Evolutionary conservation across 805 yeast genomes (phyloP).

Genomic region (Saccharomycopsis synnaedendra): DNA sequence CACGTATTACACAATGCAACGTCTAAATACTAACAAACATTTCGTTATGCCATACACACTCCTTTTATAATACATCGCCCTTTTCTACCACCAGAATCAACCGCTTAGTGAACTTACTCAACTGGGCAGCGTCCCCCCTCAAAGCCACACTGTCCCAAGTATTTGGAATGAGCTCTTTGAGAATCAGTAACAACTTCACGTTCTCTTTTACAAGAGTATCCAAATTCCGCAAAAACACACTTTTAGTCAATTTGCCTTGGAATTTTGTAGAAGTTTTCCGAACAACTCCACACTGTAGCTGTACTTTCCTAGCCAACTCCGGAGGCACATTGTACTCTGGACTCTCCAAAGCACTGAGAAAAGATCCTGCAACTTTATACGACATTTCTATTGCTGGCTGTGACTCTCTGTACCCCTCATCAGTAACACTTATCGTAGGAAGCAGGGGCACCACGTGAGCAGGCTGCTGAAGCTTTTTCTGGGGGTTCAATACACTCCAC

Average conservation of each 20-base stretch:
- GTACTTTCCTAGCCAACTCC: neutral
- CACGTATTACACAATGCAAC: no score
- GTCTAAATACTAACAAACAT: no score
- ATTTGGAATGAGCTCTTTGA: neutral
- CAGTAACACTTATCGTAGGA: no score
- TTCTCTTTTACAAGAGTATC: neutral
- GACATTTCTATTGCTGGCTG: neutral
- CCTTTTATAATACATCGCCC: no score
- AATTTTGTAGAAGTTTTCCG: no score
- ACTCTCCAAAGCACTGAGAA: neutral
- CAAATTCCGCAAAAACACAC: no score
- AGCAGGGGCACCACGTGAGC: neutral
- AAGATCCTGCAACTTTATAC: neutral
- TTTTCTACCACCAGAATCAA: neutral
- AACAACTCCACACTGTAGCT: neutral
- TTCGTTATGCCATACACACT: no score
- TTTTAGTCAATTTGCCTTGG: no score
- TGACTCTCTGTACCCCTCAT: no score
- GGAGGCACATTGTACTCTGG: neutral
- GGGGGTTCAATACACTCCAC: slow-evolving; percentile 23
- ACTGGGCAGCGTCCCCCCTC: neutral
- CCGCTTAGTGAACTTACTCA: neutral
- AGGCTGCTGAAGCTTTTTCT: neutral
- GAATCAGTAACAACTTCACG: neutral
- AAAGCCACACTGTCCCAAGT: neutral